Conservation (phyloP, 2,329 filamentous ascomycete species). For the Verticillium albo-atrum region DNA sequence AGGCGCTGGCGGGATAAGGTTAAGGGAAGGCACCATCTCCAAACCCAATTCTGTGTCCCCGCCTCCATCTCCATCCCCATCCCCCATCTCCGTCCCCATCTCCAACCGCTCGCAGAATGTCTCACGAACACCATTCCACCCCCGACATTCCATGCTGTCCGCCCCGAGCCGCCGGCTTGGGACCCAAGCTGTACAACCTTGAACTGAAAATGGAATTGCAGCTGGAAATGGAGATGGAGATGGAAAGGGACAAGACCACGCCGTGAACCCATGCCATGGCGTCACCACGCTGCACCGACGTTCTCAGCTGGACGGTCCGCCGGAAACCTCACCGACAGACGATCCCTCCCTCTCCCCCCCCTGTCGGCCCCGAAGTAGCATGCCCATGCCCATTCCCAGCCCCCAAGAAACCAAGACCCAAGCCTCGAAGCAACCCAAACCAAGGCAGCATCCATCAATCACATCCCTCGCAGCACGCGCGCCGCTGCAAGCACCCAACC, state of each 20-base stretch:
- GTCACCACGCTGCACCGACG: not conserved
- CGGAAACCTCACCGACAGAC: not conserved
- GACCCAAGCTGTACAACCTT: not conserved
- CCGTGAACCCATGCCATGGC: not conserved
- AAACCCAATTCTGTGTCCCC: too few species aligned
- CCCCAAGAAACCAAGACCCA: too few species aligned
- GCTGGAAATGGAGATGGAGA: too few species aligned
- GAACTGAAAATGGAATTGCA: too few species aligned
- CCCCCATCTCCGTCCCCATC: too few species aligned
- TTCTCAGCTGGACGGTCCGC: not conserved
- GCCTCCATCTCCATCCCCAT: too few species aligned
- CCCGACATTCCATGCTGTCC: not conserved
- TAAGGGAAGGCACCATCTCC: too few species aligned
- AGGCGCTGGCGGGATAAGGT: too few species aligned
- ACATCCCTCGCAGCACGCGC: not conserved
- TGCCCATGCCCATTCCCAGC: not conserved
- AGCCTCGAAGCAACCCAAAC: not conserved
- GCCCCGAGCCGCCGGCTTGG: not conserved
- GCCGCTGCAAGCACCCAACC: not conserved
- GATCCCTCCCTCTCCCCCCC: not conserved
- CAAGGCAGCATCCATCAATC: not conserved
- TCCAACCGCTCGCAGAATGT: not conserved
- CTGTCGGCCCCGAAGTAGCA: not conserved
- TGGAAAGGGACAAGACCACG: too few species aligned
- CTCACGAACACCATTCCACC: not conserved